A percentile compares a stretch with the other conserved stretches of the same genome.
Conservation (phyloP, 352 stramenopile genomes). For the Phytophthora agathidicida region DNA sequence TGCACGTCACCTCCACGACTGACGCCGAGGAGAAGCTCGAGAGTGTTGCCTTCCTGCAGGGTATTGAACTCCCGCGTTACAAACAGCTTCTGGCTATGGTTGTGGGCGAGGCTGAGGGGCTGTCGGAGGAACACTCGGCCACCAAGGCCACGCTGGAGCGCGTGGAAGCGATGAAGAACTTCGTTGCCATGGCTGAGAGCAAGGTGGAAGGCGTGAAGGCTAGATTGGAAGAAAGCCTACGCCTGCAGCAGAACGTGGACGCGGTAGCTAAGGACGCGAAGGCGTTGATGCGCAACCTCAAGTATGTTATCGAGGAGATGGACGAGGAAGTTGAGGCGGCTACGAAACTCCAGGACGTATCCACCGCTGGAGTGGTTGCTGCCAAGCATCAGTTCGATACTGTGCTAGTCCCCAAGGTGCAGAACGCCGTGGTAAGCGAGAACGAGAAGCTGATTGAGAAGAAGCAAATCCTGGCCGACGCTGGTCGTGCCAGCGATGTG, state of each 20-base stretch:
- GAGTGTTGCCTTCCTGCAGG: constrained; percentile 81
- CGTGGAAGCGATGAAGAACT: constrained; percentile 76
- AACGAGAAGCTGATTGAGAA: constrained; percentile 88
- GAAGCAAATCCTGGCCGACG: constrained; percentile 67
- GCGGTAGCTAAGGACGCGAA: constrained; percentile 89
- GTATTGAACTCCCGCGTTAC: constrained; percentile 86
- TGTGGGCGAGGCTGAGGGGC: constrained; percentile 62
- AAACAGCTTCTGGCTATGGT: constrained; percentile 77
- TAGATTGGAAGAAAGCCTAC: constrained; percentile 58
- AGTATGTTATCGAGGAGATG: constrained; percentile 90
- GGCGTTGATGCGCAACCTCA: constrained; percentile 85
- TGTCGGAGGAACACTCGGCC: constrained; percentile 75
- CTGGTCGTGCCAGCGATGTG: constrained; percentile 62
- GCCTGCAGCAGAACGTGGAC: constrained; percentile 72
- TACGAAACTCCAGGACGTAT: constrained; percentile 75
- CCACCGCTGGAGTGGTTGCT: constrained; percentile 66
- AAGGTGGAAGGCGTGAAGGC: constrained; percentile 72
- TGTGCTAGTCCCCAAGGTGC: constrained; percentile 75
- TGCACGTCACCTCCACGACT: constrained; percentile 58
- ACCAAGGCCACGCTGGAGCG: constrained; percentile 72
- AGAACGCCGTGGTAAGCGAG: constrained; percentile 68
- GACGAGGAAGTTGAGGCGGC: constrained; percentile 86
- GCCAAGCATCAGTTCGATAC: constrained; percentile 76
- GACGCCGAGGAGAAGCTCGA: constrained; percentile 86
- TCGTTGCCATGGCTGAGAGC: constrained; percentile 75